Base-by-base conservation (phyloP, 75 land plant species). In the Pinus taeda region DNA sequence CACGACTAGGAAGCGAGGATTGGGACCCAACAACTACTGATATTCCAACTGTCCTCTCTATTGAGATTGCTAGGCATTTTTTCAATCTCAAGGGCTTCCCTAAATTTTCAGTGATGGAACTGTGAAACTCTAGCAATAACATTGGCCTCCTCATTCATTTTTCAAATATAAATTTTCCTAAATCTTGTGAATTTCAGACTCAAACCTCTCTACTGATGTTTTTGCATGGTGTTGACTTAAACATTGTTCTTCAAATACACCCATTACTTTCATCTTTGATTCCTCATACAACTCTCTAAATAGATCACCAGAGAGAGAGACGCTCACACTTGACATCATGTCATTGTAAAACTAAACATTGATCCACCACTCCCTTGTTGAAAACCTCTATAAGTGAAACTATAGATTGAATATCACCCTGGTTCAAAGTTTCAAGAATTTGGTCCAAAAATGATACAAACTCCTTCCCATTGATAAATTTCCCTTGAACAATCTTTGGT, bases 381-480 rank as follows among this genome's bases (percentile, higher is more conserved):
- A 93, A 93, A 65, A 92, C 78, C 76, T 93, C 96, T 57, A 93
- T 92, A 78, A 93, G 90, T 17, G 91, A 91, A 55, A 94, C 94
- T 42, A 92, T 92, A 57, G 94, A 91, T 55, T 94, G 96, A 67
- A 93, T 91, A 72, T 93, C 92, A 9, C 94, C 96, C 80, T 93
- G 85, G 79, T 93, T 93, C 70, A 93, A 74, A 57, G 96, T 94
- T 73, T 92, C 96, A 67, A 93, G 87, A 55, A 89, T 91, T 94
- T 93, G 92, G 74, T 89, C 90, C 70, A 93, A 62, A 75, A 91
- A 87, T 33, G 88, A 80, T 21, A 88, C 96, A 86, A 91, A 93
- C 73, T 91, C 96, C 85, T 89, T 93, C 53, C 96, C 94, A 78
- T 76, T 89, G 7, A 93, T 73, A 80, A 75, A 59, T 81, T 88